phyloP scores from a whole-genome alignment of 441 rosid species.

The Arabidopsis lyrata region DNA sequence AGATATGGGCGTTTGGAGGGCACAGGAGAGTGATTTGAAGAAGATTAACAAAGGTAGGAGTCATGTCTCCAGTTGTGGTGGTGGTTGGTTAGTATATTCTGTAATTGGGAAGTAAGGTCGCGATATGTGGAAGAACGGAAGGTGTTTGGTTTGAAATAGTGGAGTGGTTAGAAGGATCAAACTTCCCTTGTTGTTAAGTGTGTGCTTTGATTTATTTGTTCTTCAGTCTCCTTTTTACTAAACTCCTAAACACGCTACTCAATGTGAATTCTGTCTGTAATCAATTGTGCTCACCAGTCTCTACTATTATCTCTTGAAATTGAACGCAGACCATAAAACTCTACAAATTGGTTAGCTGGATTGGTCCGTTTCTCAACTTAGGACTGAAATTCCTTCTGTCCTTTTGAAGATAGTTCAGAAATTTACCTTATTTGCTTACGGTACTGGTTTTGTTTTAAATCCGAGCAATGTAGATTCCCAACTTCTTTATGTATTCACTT shows the following conservation, averaged over 20 bases:
- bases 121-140: conserved; percentile 43
- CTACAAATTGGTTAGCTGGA: background rate
- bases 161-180: conserved; percentile 32
- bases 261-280: conserved; percentile 25
- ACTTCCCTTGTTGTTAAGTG: conserved; percentile 23
- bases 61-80: conserved; percentile 22
- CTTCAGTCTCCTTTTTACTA: background rate
- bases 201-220: conserved; percentile 38
- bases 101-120: conserved; percentile 19
- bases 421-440: background rate
- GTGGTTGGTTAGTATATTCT: conserved; percentile 31
- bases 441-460: background rate
- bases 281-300: conserved; percentile 11
- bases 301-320: background rate
- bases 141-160: conserved; percentile 38
- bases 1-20: conserved; percentile 98
- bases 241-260: background rate
- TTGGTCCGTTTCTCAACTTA: too few species aligned
- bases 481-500: background rate
- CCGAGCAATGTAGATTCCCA: background rate
- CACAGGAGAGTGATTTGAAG: conserved; percentile 68
- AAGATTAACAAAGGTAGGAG: conserved; percentile 20
- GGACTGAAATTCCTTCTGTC: too few species aligned
- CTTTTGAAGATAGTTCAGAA: too few species aligned
- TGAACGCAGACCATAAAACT: background rate